These are phyloP conservation scores for Myxozyma melibiosi DNA, from an alignment of 805 yeast species.

Conservation along the genomic window DNA sequence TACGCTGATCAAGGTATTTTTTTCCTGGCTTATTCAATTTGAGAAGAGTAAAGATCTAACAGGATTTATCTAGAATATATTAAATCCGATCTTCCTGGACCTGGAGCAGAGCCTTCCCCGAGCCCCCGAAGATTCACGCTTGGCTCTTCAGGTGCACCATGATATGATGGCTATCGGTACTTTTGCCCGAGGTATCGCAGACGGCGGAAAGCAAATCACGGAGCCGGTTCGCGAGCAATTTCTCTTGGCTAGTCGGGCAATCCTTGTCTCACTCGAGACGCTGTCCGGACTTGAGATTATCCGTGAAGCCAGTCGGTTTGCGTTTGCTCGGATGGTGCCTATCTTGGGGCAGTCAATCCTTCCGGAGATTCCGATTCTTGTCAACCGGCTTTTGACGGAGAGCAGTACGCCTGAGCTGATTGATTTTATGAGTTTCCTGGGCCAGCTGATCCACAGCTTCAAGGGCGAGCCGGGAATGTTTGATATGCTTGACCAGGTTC, in stretches of 20 bases:
- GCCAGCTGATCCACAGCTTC: constrained; percentile 83
- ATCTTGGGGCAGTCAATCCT: constrained; percentile 58
- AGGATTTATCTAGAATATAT: constrained; percentile 59
- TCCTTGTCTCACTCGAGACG: constrained; percentile 77
- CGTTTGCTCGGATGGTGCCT: constrained; percentile 84
- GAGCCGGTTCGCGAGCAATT: constrained; percentile 53
- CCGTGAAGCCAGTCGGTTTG: constrained; percentile 77
- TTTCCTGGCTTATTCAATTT: neutral
- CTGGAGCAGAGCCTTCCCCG: constrained; percentile 64
- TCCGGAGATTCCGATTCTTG: constrained; percentile 65
- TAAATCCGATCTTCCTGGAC: constrained; percentile 73
- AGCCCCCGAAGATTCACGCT: constrained; percentile 46
- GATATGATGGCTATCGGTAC: constrained; percentile 87
- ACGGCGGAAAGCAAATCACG: constrained; percentile 36
- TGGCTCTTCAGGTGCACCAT: constrained; percentile 79
- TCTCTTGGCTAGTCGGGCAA: constrained; percentile 75
- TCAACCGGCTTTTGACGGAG: constrained; percentile 64
- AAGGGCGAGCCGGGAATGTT: constrained; percentile 65
- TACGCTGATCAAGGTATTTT: constrained; percentile 42
- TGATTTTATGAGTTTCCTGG: constrained; percentile 82
- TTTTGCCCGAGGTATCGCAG: constrained; percentile 80
- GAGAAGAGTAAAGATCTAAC: neutral
- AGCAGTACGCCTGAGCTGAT: constrained; percentile 60
- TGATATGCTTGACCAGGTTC: constrained; percentile 68
- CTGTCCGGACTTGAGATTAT: constrained; percentile 66